These are phyloP conservation scores for Trichosporon coremiiforme DNA, from an alignment of 1,284 basidiomycete species.

Conservation along the genomic window DNA sequence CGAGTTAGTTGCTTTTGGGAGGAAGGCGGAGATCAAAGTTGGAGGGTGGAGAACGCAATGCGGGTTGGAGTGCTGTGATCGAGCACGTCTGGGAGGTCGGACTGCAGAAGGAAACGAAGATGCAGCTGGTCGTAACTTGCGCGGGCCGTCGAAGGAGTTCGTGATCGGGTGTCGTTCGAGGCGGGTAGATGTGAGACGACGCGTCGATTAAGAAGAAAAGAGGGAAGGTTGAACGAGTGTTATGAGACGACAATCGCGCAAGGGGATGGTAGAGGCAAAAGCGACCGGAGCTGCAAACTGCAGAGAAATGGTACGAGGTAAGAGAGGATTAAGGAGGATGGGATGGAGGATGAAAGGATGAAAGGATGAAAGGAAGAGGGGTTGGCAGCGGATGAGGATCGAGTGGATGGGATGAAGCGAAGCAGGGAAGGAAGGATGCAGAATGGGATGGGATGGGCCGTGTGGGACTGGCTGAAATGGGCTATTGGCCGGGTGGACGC, in stretches of 20 bases:
- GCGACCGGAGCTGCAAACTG: neutral
- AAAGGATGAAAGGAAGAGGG: constrained; percentile 4
- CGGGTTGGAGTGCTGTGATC: neutral
- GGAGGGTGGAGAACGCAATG: neutral
- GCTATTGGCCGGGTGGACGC: neutral
- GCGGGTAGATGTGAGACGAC: constrained; percentile 5
- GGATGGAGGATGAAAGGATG: constrained; percentile 2
- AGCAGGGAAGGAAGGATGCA: neutral
- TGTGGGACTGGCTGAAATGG: constrained; percentile 8
- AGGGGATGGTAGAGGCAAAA: neutral
- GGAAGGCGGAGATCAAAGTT: neutral
- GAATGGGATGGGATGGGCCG: constrained; percentile 15
- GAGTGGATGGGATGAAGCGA: constrained; percentile 18
- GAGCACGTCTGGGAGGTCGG: neutral
- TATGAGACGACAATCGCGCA: constrained; percentile 19
- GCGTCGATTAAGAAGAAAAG: constrained; percentile 12
- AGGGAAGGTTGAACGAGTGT: constrained; percentile 17
- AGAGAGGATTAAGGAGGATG: neutral
- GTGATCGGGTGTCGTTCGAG: constrained; percentile 11
- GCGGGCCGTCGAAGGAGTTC: constrained; percentile 12
- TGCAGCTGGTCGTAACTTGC: constrained; percentile 9
- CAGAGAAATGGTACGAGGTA: neutral
- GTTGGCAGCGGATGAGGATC: neutral
- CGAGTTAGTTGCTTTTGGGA: neutral
- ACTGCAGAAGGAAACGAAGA: neutral